Conservation (phyloP, 2,329 filamentous ascomycete species). For the Zopfia rhizophila region DNA sequence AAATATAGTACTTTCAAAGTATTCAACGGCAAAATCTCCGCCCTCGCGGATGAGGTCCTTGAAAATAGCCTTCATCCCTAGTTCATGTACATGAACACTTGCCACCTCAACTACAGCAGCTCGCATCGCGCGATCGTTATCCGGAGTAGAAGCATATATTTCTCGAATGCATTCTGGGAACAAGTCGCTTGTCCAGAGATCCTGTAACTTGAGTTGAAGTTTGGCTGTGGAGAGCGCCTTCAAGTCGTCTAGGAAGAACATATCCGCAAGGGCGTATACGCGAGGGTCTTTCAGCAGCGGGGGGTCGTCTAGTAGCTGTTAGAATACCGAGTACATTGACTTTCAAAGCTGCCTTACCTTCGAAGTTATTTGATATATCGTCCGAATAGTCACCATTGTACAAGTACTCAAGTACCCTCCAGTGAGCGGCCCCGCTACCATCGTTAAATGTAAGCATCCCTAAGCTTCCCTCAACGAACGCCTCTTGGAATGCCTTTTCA, state of each 20-base stretch:
- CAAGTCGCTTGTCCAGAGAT: slow-evolving; percentile 11
- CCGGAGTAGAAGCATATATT: slow-evolving; percentile 21
- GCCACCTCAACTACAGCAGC: background rate
- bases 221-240: slow-evolving; percentile 15
- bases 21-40: slow-evolving; percentile 21
- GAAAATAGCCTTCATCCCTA: slow-evolving; percentile 1
- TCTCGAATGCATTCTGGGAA: slow-evolving; percentile 22
- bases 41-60: slow-evolving; percentile 15
- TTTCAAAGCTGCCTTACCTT: slow-evolving; percentile 8
- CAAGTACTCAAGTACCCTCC: slow-evolving; percentile 27
- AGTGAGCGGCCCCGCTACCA: slow-evolving; percentile 17
- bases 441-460: slow-evolving; percentile 14
- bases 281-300: slow-evolving; percentile 16
- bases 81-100: slow-evolving; percentile 1
- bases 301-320: slow-evolving; percentile 15
- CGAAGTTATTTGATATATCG: slow-evolving; percentile 11
- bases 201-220: slow-evolving; percentile 15
- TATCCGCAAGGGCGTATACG: slow-evolving; percentile 23
- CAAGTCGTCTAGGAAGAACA: slow-evolving; percentile 22
- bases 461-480: slow-evolving; percentile 21
- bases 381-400: slow-evolving; percentile 24
- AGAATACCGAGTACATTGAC: slow-evolving; percentile 1
- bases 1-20: no score
- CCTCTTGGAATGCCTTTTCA: slow-evolving; percentile 19
- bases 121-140: slow-evolving; percentile 1